phyloP scores from a whole-genome alignment of 768 basidiomycete genomes.

The Hebeloma cylindrosporum region DNA sequence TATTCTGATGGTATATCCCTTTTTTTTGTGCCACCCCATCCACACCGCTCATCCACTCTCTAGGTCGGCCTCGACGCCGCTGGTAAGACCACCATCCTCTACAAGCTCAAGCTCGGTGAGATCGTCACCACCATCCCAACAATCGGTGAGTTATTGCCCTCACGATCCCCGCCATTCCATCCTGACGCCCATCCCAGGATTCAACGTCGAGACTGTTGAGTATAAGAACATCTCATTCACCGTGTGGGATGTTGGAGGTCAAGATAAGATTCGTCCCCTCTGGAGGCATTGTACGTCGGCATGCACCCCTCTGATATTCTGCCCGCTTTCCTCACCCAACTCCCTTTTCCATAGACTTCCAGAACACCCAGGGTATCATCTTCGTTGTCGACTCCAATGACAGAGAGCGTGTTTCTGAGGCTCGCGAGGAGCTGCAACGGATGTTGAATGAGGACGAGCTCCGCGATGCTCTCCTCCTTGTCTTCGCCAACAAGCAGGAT shows the following conservation, averaged over 20 bases:
- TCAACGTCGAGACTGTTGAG: constrained; percentile 99
- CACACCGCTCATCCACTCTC: constrained; percentile 13
- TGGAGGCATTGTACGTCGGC: constrained; percentile 96
- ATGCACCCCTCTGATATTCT: constrained; percentile 17
- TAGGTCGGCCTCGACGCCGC: constrained; percentile 99
- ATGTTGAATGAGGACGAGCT: constrained; percentile 99
- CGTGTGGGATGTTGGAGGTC: constrained; percentile 99
- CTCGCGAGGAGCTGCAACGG: constrained; percentile 97
- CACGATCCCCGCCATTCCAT: constrained; percentile 11
- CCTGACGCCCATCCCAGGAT: constrained; percentile 56
- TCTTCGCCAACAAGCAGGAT: constrained; percentile 99
- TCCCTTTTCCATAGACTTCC: constrained; percentile 80
- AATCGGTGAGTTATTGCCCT: constrained; percentile 69
- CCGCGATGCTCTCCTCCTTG: constrained; percentile 95
- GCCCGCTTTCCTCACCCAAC: constrained; percentile 17
- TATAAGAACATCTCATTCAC: constrained; percentile 99
- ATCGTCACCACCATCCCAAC: constrained; percentile 99
- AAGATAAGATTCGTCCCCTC: constrained; percentile 99
- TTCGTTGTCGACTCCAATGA: constrained; percentile 99
- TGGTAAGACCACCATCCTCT: constrained; percentile 97
- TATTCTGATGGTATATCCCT: constrained; percentile 83
- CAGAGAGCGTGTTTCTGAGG: constrained; percentile 98
- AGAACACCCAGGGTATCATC: constrained; percentile 99
- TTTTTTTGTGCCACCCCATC: constrained; percentile 19
- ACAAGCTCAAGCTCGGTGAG: constrained; percentile 99